phyloP scores from a whole-genome alignment of 345 rosid species.

The Citrus cavaleriei region DNA sequence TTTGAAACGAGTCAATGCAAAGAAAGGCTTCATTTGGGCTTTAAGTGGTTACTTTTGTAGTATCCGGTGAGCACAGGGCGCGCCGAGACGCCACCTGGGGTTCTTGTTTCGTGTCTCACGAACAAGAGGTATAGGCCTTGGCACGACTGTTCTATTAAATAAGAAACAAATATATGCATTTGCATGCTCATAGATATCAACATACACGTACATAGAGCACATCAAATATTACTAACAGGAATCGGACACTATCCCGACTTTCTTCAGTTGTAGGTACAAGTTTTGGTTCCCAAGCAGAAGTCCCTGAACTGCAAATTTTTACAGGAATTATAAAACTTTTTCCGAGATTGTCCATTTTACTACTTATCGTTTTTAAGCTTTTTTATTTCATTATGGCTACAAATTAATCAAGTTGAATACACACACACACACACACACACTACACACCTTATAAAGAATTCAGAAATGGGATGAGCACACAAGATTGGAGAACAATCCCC shows the following conservation, averaged over 20 bases:
- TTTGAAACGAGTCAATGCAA: too few species aligned
- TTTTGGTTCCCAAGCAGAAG: slow-evolving; percentile 93
- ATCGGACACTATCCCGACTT: slow-evolving; percentile 77
- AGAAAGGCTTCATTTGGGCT: background rate
- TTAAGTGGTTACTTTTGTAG: slow-evolving; percentile 84
- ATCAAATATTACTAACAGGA: slow-evolving; percentile 43
- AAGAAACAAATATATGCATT: background rate
- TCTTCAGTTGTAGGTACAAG: slow-evolving; percentile 82
- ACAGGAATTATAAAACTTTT: too few species aligned
- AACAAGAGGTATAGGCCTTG: slow-evolving; percentile 79
- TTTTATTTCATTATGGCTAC: too few species aligned
- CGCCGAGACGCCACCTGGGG: slow-evolving; percentile 81
- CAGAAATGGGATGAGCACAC: slow-evolving; percentile 76
- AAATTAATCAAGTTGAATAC: slow-evolving; percentile 13
- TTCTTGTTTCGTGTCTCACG: slow-evolving; percentile 77
- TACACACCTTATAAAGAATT: slow-evolving; percentile 71
- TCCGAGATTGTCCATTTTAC: too few species aligned
- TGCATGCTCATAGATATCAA: background rate
- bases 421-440: slow-evolving; percentile 23
- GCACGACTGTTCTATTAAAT: slow-evolving; percentile 49
- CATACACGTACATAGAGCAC: background rate
- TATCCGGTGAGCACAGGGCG: slow-evolving; percentile 88
- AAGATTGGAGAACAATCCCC: slow-evolving; percentile 82
- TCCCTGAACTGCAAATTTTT: slow-evolving; percentile 60
- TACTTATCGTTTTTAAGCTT: too few species aligned